A percentile compares a stretch with the other conserved stretches of the same genome.
phyloP scores from a whole-genome alignment of 805 yeast species.

The Wickerhamiella lipophila region DNA sequence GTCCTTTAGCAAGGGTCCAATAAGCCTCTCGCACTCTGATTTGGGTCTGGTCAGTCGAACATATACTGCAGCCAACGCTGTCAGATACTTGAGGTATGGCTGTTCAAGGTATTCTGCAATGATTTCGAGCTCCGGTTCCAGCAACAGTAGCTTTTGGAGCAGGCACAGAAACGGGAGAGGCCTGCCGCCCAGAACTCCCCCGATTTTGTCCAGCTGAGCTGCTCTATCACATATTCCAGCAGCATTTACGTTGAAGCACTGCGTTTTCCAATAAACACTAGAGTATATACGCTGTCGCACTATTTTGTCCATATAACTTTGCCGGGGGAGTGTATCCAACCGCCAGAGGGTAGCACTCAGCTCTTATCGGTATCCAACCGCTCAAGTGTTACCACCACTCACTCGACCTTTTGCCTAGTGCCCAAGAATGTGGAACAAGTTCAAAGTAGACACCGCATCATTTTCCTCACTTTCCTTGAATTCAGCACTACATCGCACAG shows the following conservation, averaged over 20 bases:
- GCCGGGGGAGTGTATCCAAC: too few relatives aligned
- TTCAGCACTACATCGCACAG: slow-evolving; percentile 22
- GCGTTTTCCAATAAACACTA: slow-evolving; percentile 44
- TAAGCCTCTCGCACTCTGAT: slow-evolving; percentile 34
- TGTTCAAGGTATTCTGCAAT: slow-evolving; percentile 45
- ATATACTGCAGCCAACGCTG: slow-evolving; percentile 58
- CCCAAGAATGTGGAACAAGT: neutral
- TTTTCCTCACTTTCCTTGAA: slow-evolving; percentile 21
- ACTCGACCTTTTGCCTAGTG: too few relatives aligned
- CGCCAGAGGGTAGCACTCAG: too few relatives aligned
- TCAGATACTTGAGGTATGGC: slow-evolving; percentile 61
- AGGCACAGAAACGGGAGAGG: slow-evolving; percentile 71
- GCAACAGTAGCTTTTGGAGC: slow-evolving; percentile 59
- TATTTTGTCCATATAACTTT: slow-evolving; percentile 38
- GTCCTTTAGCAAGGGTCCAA: slow-evolving; percentile 51
- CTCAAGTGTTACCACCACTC: too few relatives aligned
- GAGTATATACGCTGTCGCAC: slow-evolving; percentile 44
- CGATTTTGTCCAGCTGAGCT: slow-evolving; percentile 37
- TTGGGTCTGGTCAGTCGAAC: slow-evolving; percentile 34
- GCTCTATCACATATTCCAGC: slow-evolving; percentile 40
- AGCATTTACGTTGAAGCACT: slow-evolving; percentile 40
- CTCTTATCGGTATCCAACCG: too few relatives aligned
- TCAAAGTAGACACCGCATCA: slow-evolving; percentile 13
- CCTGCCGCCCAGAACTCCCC: slow-evolving; percentile 45
- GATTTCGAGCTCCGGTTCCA: slow-evolving; percentile 54